Percentiles rank a stretch among this genome's conserved stretches.
Conservation (phyloP, 345 rosid genomes). For the Sisymbrium irio region DNA sequence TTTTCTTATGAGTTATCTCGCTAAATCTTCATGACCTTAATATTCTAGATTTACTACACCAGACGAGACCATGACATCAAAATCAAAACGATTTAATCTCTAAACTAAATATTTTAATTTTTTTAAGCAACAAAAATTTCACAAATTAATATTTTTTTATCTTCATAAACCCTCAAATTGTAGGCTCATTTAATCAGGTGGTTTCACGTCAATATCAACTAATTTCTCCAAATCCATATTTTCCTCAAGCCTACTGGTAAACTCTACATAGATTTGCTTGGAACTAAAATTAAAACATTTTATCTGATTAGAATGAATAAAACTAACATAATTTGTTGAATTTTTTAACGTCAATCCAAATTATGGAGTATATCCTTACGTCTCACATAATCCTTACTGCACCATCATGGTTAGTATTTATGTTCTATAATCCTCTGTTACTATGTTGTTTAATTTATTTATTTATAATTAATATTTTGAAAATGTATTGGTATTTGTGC, state of each 20-base stretch:
- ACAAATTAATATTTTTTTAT: background rate
- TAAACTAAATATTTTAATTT: background rate
- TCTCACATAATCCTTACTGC: background rate
- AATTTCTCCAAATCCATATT: background rate
- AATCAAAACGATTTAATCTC: background rate
- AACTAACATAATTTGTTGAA: background rate
- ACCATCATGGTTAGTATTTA: constrained; percentile 1
- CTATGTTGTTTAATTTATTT: background rate
- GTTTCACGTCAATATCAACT: background rate
- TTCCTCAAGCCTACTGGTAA: background rate
- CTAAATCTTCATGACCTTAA: too few species aligned
- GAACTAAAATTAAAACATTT: background rate
- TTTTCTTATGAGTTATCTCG: too few species aligned
- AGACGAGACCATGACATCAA: background rate
- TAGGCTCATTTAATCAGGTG: background rate
- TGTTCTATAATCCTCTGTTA: background rate
- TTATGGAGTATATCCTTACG: background rate
- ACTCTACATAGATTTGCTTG: background rate
- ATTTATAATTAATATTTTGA: background rate
- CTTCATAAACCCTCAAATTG: background rate
- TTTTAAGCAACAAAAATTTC: background rate
- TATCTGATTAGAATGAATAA: background rate
- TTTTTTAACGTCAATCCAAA: background rate
- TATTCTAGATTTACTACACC: background rate
- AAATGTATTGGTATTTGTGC: background rate